Base-by-base conservation (phyloP, 345 rosid genomes). In the Atalantia buxifolia region DNA sequence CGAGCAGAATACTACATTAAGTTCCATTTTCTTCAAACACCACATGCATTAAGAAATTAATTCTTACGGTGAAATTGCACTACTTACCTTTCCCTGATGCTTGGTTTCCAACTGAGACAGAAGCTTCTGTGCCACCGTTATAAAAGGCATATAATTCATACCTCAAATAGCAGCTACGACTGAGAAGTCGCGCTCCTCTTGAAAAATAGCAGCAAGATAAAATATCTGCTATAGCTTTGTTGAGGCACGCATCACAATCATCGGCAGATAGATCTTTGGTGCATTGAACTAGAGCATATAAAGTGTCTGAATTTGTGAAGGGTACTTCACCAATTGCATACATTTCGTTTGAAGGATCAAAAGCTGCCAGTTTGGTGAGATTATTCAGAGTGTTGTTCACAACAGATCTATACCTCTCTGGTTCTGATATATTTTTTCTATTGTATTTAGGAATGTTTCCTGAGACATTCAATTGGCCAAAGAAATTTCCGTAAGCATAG, bases 141-240 rank as follows among this genome's bases (percentile, higher is more conserved):
- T 84, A 82, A 33, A 86, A 84, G 24, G 83, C 81, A 22, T 88
- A 84, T 14, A 85, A 71, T 68, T 87, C 85, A 33, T 85, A 87
- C 73, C 90, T 82, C 73, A 87, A 74, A 65, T 85, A 85, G 76
- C 88, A 87, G 73, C 87, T 85, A 2, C 76, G 85, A 80, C 88
- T 84, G 9, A 81, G 77, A 57, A 87, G 28, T 53, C 87, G 61
- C 1, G 80, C 87, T 7, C 90, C 88, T 2, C 76, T 66, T 10
- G 85, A 84, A 62, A 33, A 77, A 61, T 38, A 62, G 71, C 80
- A 81, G 75, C 80, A 65, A 4, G 38, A 76, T 12, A 72, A 62
- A 73, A 82, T 71, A 70, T 88, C 71, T 38, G 14, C 27, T 16
- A 66, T 76, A n/a, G 88, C 88, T 60, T 69, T 59, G 45, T 59